Conservation (phyloP, 2,329 filamentous ascomycete species). For the Venturia carpophila region DNA sequence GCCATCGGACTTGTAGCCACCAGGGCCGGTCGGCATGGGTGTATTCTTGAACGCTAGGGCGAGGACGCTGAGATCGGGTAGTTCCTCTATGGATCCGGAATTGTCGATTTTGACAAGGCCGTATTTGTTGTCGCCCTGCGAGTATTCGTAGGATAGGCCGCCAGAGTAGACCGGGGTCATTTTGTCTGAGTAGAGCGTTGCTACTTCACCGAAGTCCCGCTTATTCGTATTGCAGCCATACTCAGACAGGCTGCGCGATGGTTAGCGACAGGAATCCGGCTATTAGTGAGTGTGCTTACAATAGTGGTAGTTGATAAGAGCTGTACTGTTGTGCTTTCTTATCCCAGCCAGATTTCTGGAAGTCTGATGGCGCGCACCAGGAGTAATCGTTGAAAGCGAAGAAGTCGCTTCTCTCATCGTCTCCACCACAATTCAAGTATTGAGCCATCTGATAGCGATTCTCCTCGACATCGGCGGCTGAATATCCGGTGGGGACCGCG, state of each 20-base stretch:
- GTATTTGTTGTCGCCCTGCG: conserved; percentile 67
- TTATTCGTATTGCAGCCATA: conserved; percentile 80
- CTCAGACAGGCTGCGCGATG: conserved; percentile 62
- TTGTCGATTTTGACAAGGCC: conserved; percentile 66
- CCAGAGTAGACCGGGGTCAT: conserved; percentile 93
- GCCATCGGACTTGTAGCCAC: conserved; percentile 50
- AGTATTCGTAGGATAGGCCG: conserved; percentile 93
- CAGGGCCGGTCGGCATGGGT: conserved; percentile 47
- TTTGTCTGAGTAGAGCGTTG: conserved; percentile 68
- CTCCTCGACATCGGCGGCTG: conserved; percentile 72
- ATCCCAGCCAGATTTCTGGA: conserved; percentile 68
- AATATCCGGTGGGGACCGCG: conserved; percentile 69
- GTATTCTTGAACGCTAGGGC: conserved; percentile 44
- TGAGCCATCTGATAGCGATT: conserved; percentile 80
- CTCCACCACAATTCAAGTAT: conserved; percentile 89
- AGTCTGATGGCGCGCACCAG: conserved; percentile 67
- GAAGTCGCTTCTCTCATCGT: conserved; percentile 79
- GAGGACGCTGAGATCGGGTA: conserved; percentile 55
- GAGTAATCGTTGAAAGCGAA: conserved; percentile 88
- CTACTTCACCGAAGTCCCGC: conserved; percentile 74
- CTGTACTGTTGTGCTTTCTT: conserved; percentile 81
- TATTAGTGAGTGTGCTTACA: conserved; percentile 36
- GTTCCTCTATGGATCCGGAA: conserved; percentile 43
- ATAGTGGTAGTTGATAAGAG: conserved; percentile 80
- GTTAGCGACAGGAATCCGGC: neutral